Conservation (phyloP, 352 stramenopile species). For the Pythium graminicola region DNA sequence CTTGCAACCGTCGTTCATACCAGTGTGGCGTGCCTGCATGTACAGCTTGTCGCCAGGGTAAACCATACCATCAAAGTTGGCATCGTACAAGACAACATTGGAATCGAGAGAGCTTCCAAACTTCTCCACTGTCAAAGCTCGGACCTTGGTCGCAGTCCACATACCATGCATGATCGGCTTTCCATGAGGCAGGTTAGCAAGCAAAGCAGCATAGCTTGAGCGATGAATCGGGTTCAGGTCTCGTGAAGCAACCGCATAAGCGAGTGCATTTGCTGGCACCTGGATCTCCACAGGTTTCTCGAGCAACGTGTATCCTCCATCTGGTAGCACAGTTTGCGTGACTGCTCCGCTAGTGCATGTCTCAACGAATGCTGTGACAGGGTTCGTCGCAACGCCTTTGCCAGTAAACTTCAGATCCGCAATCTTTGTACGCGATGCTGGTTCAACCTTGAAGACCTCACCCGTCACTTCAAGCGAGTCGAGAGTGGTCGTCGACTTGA, state of each 20-base stretch:
- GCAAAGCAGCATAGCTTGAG: constrained; percentile 61
- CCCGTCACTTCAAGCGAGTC: constrained; percentile 46
- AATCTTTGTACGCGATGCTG: constrained; percentile 25
- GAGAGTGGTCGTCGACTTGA: constrained; percentile 34
- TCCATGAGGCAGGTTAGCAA: constrained; percentile 62
- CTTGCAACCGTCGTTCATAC: constrained; percentile 55
- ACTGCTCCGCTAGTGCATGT: constrained; percentile 2
- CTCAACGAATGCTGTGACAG: constrained; percentile 10
- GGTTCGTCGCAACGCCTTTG: constrained; percentile 8
- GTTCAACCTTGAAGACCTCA: constrained; percentile 33
- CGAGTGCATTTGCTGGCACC: constrained; percentile 52
- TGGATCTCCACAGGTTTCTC: constrained; percentile 59
- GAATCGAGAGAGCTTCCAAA: constrained; percentile 51
- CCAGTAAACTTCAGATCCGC: constrained; percentile 17
- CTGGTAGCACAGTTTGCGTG: constrained; percentile 28
- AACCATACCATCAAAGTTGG: constrained; percentile 86
- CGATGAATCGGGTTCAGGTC: constrained; percentile 87
- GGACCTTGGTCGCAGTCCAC: constrained; percentile 84
- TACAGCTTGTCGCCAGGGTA: constrained; percentile 75
- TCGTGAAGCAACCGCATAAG: constrained; percentile 72
- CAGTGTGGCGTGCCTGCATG: constrained; percentile 70
- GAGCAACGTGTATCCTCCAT: constrained; percentile 63
- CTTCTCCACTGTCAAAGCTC: constrained; percentile 46
- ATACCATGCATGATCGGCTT: constrained; percentile 86
- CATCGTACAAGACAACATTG: constrained; percentile 67